Evolutionary conservation across 2,329 filamentous ascomycete genomes (phyloP), one percentile per base, ranked within the genome.

Genomic region (Phoma sp.): DNA sequence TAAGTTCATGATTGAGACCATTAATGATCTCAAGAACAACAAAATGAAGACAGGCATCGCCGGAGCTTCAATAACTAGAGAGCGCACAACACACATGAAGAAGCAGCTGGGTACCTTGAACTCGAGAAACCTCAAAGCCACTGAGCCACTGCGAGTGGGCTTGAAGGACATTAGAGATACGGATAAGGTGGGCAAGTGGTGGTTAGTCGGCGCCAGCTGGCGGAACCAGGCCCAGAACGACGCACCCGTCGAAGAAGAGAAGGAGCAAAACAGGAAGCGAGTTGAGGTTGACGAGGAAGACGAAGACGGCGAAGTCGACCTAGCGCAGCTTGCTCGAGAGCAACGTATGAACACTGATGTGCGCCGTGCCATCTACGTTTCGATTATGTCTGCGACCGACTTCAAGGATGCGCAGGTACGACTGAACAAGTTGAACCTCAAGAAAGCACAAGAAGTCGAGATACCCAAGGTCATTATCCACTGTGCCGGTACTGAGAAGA

Each of bases 131-230:
- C 79, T 90, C 53, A 92, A 91, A 60, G 87, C 88, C 7, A 88
- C 85, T 3, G 91, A 96, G 56, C 92, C 95, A 4, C 82, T 99
- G 55, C 87, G 91, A 7, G 87, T 97, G 52, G 87, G 90, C 10
- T 81, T 97, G 4, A 81, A 84, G 30, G 95, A 99, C 67, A 91
- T 99, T 45, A 87, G 87, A 59, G 86, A 93, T 57, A 88, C 89
- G 0, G 90, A 93, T 33, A 93, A 90, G 71, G 90, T 88, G 70
- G 95, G 95, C 1, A 97, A 96, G 78, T 99, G 95, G 95, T 99
- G 95, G 95, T 85, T 98, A 17, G 91, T 98, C 5, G 95, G 95
- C 45, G 93, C 95, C n/a, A 96, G 92, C 74, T 97, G 93, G 85
- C 80, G 79, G 33, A 72, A 81, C 53, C 61, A 75, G 15, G 62